A percentile compares a stretch with the other conserved stretches of the same genome.
These are phyloP conservation scores for Penicillium psychrofluorescens DNA, from an alignment of 495 filamentous ascomycete genomes.

Conservation along the genomic window DNA sequence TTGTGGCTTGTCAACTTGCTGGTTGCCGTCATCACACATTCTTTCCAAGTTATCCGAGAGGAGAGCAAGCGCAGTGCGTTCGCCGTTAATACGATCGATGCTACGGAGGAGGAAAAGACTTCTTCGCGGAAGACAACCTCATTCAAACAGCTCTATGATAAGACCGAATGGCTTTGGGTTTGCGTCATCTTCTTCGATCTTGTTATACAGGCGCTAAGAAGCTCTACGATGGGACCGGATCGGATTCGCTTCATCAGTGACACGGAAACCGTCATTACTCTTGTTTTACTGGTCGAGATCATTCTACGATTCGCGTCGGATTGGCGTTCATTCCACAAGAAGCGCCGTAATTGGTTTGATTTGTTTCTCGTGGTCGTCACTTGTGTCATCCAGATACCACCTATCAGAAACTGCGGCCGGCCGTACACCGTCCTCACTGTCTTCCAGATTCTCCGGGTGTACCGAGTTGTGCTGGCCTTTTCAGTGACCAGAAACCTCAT, in stretches of 20 bases:
- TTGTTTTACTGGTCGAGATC: constrained; percentile 79
- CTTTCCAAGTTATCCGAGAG: constrained; percentile 96
- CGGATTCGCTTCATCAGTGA: constrained; percentile 51
- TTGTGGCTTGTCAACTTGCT: constrained; percentile 96
- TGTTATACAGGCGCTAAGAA: constrained; percentile 66
- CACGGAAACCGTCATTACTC: constrained; percentile 70
- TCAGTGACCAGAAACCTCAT: constrained; percentile 81
- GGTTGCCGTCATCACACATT: constrained; percentile 96
- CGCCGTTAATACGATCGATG: constrained; percentile 60
- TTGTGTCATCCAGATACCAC: constrained; percentile 77
- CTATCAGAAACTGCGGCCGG: constrained; percentile 66
- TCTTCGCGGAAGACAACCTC: constrained; percentile 37
- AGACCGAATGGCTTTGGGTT: constrained; percentile 74
- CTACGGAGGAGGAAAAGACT: constrained; percentile 26
- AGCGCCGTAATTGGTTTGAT: constrained; percentile 70
- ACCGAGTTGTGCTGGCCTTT: constrained; percentile 85
- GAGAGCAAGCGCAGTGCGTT: constrained; percentile 94
- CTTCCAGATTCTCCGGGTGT: constrained; percentile 89
- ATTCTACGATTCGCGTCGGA: constrained; percentile 67
- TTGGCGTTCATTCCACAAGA: constrained; percentile 71
- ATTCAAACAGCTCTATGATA: constrained; percentile 64
- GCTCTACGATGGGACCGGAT: constrained; percentile 56
- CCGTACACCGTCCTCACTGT: constrained; percentile 84
- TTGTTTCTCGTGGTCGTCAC: constrained; percentile 72
- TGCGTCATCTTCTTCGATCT: constrained; percentile 70